A percentile compares a stretch with the other conserved stretches of the same genome.
Evolutionary conservation across 106 monocot species (phyloP).

Genomic region (Allium fistulosum): DNA sequence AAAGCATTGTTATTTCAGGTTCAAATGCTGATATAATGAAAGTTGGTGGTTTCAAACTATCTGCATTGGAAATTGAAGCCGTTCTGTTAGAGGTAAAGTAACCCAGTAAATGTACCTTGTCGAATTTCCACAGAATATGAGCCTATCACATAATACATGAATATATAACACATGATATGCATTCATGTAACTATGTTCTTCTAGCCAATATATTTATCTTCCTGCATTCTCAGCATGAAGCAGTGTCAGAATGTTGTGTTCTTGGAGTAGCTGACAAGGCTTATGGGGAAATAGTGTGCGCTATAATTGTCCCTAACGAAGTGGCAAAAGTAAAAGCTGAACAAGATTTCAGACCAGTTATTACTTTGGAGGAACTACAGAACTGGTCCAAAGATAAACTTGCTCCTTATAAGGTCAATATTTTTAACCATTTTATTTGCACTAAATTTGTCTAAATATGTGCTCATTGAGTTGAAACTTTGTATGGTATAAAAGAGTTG

Average conservation of each 20-base stretch:
- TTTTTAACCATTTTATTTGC: background rate
- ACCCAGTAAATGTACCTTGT: background rate
- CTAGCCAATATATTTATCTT: too few species aligned
- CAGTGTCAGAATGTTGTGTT: slow-evolving; percentile 76
- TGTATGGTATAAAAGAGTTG: too few species aligned
- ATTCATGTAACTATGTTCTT: too few species aligned
- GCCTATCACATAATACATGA: too few species aligned
- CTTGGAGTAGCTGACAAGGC: slow-evolving; percentile 77
- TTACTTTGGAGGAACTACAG: slow-evolving; percentile 63
- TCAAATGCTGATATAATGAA: slow-evolving; percentile 99
- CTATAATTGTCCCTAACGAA: slow-evolving; percentile 62
- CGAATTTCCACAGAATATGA: too few species aligned
- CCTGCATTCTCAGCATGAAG: slow-evolving; percentile 47
- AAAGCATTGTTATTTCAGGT: slow-evolving; percentile 30
- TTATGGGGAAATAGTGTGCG: slow-evolving; percentile 82
- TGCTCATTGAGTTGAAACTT: too few species aligned
- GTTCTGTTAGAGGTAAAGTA: slow-evolving; percentile 80
- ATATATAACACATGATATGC: too few species aligned
- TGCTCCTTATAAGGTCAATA: slow-evolving; percentile 93
- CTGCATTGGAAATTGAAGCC: slow-evolving; percentile 92
- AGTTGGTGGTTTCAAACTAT: slow-evolving; percentile 96
- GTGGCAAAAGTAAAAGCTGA: slow-evolving; percentile 29
- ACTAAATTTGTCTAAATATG: too few species aligned
- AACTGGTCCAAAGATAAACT: slow-evolving; percentile 77
- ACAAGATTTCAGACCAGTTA: slow-evolving; percentile 33